phyloP scores from a whole-genome alignment of 2,329 filamentous ascomycete genomes.

The Aureobasidium leucospermi region DNA sequence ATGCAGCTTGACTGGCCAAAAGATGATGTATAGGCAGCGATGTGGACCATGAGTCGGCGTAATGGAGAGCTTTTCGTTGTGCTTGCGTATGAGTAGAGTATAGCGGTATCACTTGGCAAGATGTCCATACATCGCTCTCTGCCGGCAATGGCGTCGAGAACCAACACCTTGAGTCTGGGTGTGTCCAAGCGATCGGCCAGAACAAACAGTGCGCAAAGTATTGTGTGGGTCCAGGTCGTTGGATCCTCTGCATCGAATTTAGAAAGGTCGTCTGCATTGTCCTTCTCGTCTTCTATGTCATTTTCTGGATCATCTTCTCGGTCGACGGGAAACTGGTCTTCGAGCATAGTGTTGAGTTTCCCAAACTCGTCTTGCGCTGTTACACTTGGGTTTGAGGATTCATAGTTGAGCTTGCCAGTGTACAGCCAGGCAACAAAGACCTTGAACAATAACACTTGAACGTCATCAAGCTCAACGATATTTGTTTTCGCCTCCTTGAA shows the following conservation, averaged over 20 bases:
- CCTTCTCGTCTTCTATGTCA: neutral
- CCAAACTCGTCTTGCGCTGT: neutral
- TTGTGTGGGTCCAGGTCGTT: neutral
- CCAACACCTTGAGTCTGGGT: neutral
- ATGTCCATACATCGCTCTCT: fast-evolving
- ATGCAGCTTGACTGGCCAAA: neutral
- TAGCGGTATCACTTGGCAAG: neutral
- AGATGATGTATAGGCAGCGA: neutral
- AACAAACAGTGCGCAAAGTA: neutral
- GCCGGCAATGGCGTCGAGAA: neutral
- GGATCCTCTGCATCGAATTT: neutral
- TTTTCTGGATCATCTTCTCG: neutral
- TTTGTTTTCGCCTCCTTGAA: neutral
- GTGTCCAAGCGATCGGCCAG: neutral
- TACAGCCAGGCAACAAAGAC: neutral
- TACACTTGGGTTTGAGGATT: neutral
- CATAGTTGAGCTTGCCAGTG: neutral
- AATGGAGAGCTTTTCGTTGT: neutral
- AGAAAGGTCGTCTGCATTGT: neutral
- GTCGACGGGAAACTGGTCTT: neutral
- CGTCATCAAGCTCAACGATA: neutral
- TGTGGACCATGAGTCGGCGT: neutral
- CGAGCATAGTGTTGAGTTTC: neutral
- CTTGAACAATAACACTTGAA: neutral
- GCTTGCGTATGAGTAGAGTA: neutral